phyloP scores from a whole-genome alignment of 148 eudicot genomes.

The Rhododendron simsii region DNA sequence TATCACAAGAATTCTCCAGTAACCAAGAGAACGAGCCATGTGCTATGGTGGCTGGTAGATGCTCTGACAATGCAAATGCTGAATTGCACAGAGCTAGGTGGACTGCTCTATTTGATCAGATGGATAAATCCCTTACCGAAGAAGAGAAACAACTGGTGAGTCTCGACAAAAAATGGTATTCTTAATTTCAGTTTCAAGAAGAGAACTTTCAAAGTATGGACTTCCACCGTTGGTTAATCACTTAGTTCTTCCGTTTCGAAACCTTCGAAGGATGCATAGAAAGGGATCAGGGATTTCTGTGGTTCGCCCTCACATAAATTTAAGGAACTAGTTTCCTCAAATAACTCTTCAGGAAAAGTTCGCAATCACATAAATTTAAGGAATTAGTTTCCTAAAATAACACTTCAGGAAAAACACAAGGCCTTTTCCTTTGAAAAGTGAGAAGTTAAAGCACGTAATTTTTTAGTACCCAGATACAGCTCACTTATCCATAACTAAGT shows the following conservation, averaged over 20 bases:
- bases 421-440: background rate
- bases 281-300: background rate
- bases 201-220: background rate
- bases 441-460: background rate
- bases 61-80: slow-evolving; percentile 25
- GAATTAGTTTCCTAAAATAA: background rate
- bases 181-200: background rate
- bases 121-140: slow-evolving; percentile 69
- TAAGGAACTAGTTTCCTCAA: background rate
- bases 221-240: background rate
- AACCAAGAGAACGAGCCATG: slow-evolving; percentile 44
- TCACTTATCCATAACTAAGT: background rate
- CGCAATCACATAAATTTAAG: background rate
- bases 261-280: background rate
- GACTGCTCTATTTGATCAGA: slow-evolving; percentile 63
- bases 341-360: background rate
- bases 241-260: background rate
- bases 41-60: slow-evolving; percentile 11
- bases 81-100: slow-evolving; percentile 63
- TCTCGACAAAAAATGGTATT: background rate
- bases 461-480: background rate
- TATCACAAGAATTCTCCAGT: slow-evolving; percentile 63
- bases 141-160: slow-evolving; percentile 90
- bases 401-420: background rate
- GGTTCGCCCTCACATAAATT: background rate